These are phyloP conservation scores for Exophiala mesophila DNA, from an alignment of 2,329 filamentous ascomycete genomes.

Conservation along the genomic window DNA sequence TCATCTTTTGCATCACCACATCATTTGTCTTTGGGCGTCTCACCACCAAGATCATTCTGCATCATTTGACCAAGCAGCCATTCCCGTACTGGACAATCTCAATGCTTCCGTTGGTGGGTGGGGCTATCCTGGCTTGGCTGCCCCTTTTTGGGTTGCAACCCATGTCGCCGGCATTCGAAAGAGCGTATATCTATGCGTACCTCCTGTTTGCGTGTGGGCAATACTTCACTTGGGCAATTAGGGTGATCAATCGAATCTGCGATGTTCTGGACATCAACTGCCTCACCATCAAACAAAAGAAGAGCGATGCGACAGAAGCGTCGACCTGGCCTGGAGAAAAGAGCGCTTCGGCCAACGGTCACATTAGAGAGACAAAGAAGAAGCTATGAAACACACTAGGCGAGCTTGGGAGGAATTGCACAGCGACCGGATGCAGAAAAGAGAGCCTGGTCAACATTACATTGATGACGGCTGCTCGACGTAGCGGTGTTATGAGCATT, in stretches of 20 bases:
- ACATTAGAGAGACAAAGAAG: conserved; percentile 15
- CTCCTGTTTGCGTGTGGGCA: conserved; percentile 77
- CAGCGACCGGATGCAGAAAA: too few relatives aligned
- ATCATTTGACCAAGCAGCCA: conserved; percentile 85
- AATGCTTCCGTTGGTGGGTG: conserved; percentile 78
- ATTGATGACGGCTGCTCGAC: too few relatives aligned
- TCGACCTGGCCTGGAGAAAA: not conserved
- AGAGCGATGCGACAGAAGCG: conserved; percentile 7
- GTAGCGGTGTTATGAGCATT: too few relatives aligned
- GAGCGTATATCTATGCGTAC: conserved; percentile 78
- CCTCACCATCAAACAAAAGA: conserved; percentile 63
- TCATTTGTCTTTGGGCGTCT: conserved; percentile 97
- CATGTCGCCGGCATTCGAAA: conserved; percentile 60
- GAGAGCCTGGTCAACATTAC: too few relatives aligned
- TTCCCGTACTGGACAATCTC: conserved; percentile 97
- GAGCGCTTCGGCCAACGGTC: conserved; percentile 3
- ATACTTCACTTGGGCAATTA: conserved; percentile 87
- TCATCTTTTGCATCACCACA: conserved; percentile 88
- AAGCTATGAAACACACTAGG: conserved; percentile 11
- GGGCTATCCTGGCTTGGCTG: conserved; percentile 76
- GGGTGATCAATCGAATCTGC: conserved; percentile 89
- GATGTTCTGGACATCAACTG: conserved; percentile 90
- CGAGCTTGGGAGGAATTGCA: too few relatives aligned
- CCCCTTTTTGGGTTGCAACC: conserved; percentile 66
- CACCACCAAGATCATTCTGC: conserved; percentile 98